A percentile compares a stretch with the other conserved stretches of the same genome.
Evolutionary conservation across 306 rosid genomes (phyloP).

Genomic region (Lithocarpus polystachyus): DNA sequence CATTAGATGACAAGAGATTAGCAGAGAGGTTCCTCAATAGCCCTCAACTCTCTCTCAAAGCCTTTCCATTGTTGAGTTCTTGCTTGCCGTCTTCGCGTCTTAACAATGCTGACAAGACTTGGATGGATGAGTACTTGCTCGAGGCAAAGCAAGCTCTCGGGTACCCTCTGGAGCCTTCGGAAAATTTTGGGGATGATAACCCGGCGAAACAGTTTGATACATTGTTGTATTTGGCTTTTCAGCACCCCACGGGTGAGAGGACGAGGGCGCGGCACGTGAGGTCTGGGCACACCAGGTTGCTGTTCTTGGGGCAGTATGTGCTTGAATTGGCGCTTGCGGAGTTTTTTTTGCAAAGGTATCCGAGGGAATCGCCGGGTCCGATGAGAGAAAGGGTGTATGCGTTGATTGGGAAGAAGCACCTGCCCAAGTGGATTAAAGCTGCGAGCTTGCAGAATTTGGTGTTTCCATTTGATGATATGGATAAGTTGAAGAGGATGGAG

Average conservation of each 20-base stretch:
- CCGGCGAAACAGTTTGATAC: constrained; percentile 89
- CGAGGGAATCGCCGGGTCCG: constrained; percentile 95
- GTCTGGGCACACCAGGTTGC: constrained; percentile 78
- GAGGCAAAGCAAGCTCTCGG: constrained; percentile 97
- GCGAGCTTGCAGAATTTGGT: constrained; percentile 96
- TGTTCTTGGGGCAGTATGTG: constrained; percentile 85
- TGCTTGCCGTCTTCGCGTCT: constrained; percentile 81
- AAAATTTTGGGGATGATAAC: constrained; percentile 63
- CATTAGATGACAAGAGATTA: constrained; percentile 74
- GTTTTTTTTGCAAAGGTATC: constrained; percentile 87
- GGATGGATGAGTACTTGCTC: constrained; percentile 91
- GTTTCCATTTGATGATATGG: constrained; percentile 79
- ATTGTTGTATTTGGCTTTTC: constrained; percentile 89
- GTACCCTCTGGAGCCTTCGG: constrained; percentile 81
- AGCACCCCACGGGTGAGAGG: constrained; percentile 86
- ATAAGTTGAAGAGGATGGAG: constrained; percentile 69
- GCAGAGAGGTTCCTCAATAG: constrained; percentile 80
- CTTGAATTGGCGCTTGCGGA: constrained; percentile 76
- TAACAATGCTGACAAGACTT: constrained; percentile 71
- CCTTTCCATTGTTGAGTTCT: constrained; percentile 83
- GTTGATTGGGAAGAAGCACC: constrained; percentile 73
- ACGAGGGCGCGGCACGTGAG: constrained; percentile 70
- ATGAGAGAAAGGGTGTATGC: constrained; percentile 95
- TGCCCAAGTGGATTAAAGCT: constrained; percentile 83
- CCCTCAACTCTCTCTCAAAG: constrained; percentile 79